phyloP scores from a whole-genome alignment of 352 stramenopile genomes.

The Phytopythium vexans region DNA sequence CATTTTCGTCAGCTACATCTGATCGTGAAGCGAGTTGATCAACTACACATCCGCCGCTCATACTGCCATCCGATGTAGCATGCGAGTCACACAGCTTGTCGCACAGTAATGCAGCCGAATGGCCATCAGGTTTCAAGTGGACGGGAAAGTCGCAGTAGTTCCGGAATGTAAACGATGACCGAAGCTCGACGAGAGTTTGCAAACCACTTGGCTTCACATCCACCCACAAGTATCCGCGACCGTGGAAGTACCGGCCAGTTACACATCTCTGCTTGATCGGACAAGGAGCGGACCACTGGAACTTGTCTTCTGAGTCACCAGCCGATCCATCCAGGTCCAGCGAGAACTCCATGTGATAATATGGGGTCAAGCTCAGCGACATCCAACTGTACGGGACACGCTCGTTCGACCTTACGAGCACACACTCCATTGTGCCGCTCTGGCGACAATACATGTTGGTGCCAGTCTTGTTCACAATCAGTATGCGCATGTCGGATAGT shows the following conservation, averaged over 20 bases:
- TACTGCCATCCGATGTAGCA: no score
- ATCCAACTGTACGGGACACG: conserved; percentile 69
- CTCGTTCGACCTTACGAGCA: conserved; percentile 27
- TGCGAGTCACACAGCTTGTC: not conserved
- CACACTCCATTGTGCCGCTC: conserved; percentile 51
- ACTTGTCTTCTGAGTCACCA: not conserved
- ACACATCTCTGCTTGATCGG: conserved; percentile 57
- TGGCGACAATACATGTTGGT: conserved; percentile 63
- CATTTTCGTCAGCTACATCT: not conserved
- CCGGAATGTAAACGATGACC: conserved; percentile 33
- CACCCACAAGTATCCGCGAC: conserved; percentile 65
- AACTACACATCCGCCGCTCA: not conserved
- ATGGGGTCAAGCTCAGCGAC: conserved; percentile 36
- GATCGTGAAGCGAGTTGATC: no score
- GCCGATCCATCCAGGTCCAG: conserved; percentile 15
- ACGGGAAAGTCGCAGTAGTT: conserved; percentile 45
- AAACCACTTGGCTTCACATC: conserved; percentile 53
- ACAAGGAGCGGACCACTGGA: conserved; percentile 61
- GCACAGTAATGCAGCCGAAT: not conserved
- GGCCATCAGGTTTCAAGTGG: conserved; percentile 28
- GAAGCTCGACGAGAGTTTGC: conserved; percentile 55
- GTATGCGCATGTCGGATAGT: conserved; percentile 60
- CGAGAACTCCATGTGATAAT: conserved; percentile 57
- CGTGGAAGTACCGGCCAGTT: conserved; percentile 48
- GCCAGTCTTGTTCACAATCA: conserved; percentile 40